phyloP scores from a whole-genome alignment of 164 flowering plant genomes.

The Malania oleifera region DNA sequence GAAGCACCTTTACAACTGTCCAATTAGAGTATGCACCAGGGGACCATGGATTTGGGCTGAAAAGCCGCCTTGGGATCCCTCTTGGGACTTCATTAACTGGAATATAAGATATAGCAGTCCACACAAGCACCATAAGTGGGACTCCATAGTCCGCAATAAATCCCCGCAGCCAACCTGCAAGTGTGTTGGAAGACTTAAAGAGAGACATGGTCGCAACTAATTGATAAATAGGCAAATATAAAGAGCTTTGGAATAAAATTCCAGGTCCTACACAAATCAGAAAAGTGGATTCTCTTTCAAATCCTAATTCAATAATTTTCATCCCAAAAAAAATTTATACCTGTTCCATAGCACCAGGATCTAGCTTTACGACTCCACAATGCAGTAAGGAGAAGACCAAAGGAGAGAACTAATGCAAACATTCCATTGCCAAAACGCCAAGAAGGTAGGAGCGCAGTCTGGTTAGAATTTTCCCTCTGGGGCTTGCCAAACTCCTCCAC shows the following conservation, averaged over 20 bases:
- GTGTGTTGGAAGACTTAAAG: constrained; percentile 6
- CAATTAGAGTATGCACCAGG: constrained; percentile 89
- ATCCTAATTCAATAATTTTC: neutral
- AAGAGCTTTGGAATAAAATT: neutral
- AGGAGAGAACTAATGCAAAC: constrained; percentile 90
- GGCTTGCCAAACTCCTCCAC: constrained; percentile 90
- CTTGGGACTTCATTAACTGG: constrained; percentile 70
- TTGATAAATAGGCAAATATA: neutral
- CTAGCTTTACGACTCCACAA: constrained; percentile 89
- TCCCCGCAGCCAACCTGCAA: constrained; percentile 74
- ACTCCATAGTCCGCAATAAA: constrained; percentile 95
- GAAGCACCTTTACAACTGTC: constrained; percentile 81
- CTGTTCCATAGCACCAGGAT: constrained; percentile 96
- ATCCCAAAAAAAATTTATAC: constrained; percentile 24
- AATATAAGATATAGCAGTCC: constrained; percentile 85
- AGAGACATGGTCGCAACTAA: neutral
- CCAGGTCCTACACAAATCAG: neutral
- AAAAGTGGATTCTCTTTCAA: neutral
- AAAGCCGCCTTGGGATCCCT: constrained; percentile 90
- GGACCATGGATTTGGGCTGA: constrained; percentile 98
- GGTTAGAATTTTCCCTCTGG: constrained; percentile 58
- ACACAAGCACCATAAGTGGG: constrained; percentile 89
- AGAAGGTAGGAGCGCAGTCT: constrained; percentile 50
- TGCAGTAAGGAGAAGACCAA: constrained; percentile 89
- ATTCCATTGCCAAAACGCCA: constrained; percentile 98